Evolutionary conservation across 208 protist species (phyloP).

Genomic region (Balamuthia mandrillaris): DNA sequence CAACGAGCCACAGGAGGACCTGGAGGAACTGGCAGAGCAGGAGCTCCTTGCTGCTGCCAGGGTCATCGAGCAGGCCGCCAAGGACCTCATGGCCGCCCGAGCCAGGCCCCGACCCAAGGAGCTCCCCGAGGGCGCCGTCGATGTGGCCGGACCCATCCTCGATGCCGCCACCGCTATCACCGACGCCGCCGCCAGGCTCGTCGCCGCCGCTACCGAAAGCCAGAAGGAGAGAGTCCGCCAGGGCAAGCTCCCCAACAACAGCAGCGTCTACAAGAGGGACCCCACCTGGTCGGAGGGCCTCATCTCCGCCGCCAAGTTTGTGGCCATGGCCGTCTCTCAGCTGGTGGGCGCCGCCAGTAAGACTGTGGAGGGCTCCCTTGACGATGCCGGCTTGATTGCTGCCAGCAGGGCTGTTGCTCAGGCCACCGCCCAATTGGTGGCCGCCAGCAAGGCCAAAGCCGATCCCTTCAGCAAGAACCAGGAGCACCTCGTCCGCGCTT

Average conservation of each 20-base stretch:
- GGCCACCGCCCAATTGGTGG: constrained; percentile 9
- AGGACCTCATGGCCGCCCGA: too few relatives aligned
- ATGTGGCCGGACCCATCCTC: constrained; percentile 8
- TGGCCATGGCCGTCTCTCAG: constrained; percentile 2
- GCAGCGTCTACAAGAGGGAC: constrained; percentile 12
- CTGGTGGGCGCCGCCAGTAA: neutral
- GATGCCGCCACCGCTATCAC: constrained; percentile 14
- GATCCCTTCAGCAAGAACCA: constrained; percentile 20
- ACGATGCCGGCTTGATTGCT: constrained; percentile 29
- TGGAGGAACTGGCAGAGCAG: constrained; percentile 16
- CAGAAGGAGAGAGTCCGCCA: constrained; percentile 23
- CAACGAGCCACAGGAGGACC: neutral
- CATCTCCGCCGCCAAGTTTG: constrained; percentile 34
- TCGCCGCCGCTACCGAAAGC: neutral
- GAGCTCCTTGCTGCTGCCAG: constrained; percentile 10
- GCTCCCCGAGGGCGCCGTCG: neutral
- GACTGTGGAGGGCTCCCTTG: neutral
- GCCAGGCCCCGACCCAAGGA: too few relatives aligned
- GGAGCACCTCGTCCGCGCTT: constrained; percentile 15
- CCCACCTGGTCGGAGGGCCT: constrained; percentile 29
- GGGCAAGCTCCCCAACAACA: constrained; percentile 2
- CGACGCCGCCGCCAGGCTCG: neutral
- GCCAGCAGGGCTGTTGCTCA: neutral
- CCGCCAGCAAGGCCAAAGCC: constrained; percentile 1
- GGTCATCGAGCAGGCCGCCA: constrained; percentile 17